Evolutionary conservation across 2,329 filamentous ascomycete species (phyloP).

Genomic region (Pestalotiopsis sp.): DNA sequence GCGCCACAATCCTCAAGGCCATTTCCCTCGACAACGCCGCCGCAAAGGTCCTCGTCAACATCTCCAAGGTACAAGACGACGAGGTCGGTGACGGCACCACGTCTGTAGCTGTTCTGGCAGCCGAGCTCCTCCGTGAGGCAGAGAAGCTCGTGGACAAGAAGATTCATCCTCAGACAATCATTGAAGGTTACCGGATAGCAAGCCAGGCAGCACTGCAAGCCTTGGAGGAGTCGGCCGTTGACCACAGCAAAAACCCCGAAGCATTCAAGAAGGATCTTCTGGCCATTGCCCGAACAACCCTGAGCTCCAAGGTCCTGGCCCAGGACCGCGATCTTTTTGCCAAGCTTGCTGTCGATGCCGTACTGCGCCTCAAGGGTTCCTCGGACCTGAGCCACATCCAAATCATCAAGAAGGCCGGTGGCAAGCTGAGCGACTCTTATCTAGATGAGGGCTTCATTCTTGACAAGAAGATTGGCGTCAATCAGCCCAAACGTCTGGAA

Average conservation of each 20-base stretch:
- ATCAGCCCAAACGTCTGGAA: conserved; percentile 95
- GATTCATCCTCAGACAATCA: conserved; percentile 99
- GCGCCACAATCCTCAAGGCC: conserved; percentile 95
- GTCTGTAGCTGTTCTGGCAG: conserved; percentile 93
- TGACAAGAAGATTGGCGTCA: conserved; percentile 98
- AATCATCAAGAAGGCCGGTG: conserved; percentile 98
- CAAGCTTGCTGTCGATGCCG: conserved; percentile 85
- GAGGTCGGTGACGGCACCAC: conserved; percentile 98
- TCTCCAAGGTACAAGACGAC: conserved; percentile 98
- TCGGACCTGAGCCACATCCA: conserved; percentile 97
- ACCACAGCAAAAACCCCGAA: conserved; percentile 82
- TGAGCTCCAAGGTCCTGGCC: conserved; percentile 94
- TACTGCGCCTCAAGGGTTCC: conserved; percentile 85
- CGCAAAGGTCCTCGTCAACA: conserved; percentile 97
- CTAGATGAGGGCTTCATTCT: conserved; percentile 97
- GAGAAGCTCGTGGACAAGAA: conserved; percentile 98
- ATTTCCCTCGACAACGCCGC: conserved; percentile 98
- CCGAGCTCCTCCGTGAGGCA: conserved; percentile 92
- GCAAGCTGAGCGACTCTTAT: conserved; percentile 97
- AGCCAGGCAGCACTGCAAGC: conserved; percentile 84
- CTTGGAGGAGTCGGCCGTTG: conserved; percentile 80
- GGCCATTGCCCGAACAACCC: conserved; percentile 89
- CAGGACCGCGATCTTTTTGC: conserved; percentile 95
- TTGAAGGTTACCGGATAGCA: conserved; percentile 98
- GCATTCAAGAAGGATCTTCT: conserved; percentile 88